Evolutionary conservation across 192 early-diverging fungal species (phyloP), one percentile per base, ranked within the genome.

Genomic region (Phlyctochytrium arcticum): DNA sequence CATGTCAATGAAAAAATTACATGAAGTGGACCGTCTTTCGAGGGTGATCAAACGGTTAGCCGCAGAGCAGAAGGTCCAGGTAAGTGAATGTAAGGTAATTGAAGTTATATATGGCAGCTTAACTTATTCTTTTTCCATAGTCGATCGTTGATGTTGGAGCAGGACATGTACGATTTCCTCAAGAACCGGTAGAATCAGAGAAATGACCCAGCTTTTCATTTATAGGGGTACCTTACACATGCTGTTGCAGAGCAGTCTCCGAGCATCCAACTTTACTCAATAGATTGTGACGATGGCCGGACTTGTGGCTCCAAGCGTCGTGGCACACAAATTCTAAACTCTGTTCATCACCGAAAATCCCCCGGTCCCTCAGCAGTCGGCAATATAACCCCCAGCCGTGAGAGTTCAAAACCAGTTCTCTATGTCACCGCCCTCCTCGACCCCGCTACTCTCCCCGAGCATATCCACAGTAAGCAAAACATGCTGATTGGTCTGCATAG

Each of bases 131-230:
- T n/a, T n/a, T n/a, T n/a, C n/a, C n/a, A 19, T 19, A 61, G 59
- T 23, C 49, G 15, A 64, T 64, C 31, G 54, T 64, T 12, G 62
- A 64, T 46, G 50, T 53, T 10, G 62, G 62, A 51, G 62, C 62
- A 26, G 62, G 62, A 21, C 33, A 35, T 23, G 39, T 44, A 44
- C 15, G 39, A 44, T 2, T 44, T 44, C 21, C n/a, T n/a, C n/a
- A n/a, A n/a, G n/a, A n/a, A n/a, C n/a, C n/a, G n/a, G n/a, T n/a
- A n/a, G n/a, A n/a, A n/a, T n/a, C n/a, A n/a, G n/a, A n/a, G n/a
- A n/a, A n/a, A n/a, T n/a, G n/a, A n/a, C n/a, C n/a, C n/a, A n/a
- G n/a, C n/a, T n/a, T n/a, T n/a, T n/a, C n/a, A n/a, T n/a, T n/a
- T n/a, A n/a, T 2, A 44, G 39, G 62, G 62, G 15, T 64, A 64